phyloP scores from a whole-genome alignment of 1,284 basidiomycete genomes.

The Wallemia ichthyophaga region DNA sequence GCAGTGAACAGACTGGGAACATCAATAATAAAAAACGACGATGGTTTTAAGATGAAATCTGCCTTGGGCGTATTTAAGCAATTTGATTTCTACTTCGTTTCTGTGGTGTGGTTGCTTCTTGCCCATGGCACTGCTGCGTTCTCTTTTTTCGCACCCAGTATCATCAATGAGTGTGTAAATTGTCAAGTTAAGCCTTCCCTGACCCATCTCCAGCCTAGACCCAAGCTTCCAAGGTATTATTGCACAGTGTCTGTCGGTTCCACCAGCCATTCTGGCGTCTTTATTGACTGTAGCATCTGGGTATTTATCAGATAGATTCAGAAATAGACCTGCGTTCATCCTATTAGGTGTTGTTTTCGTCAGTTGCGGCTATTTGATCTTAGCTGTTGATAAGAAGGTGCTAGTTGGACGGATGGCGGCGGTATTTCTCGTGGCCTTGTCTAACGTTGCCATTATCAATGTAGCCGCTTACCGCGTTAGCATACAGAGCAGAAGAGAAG shows the following conservation, averaged over 20 bases:
- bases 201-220: neutral
- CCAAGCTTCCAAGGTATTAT: neutral
- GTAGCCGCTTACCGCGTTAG: neutral
- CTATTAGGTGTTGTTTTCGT: neutral
- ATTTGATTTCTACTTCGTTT: neutral
- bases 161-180: neutral
- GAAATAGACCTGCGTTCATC: neutral
- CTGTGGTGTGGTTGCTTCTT: neutral
- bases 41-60: neutral
- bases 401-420: neutral
- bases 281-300: neutral
- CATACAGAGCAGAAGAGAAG: neutral
- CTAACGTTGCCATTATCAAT: neutral
- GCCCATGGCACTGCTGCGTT: neutral
- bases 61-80: neutral
- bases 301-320: neutral
- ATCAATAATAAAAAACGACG: neutral
- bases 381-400: neutral
- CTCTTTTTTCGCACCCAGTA: neutral
- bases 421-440: neutral
- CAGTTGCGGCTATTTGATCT: neutral
- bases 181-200: neutral
- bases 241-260: neutral
- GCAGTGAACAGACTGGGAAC: neutral
- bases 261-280: neutral